Base-by-base conservation (phyloP, 768 basidiomycete genomes). In the Epithele typhae region DNA sequence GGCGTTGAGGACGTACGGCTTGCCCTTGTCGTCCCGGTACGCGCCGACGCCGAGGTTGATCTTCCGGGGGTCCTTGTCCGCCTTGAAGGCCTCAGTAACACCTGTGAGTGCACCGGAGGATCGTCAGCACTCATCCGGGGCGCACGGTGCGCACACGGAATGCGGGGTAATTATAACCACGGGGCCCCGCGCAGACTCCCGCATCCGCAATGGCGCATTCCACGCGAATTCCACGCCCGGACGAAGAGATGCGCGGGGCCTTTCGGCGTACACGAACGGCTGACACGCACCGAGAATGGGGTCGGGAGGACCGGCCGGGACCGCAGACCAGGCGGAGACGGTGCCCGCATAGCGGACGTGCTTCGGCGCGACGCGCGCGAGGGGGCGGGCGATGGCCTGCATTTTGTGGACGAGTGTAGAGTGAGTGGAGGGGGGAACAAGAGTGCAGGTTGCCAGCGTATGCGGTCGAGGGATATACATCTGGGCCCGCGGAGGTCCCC, bases 1-100 rank as follows among this genome's bases (percentile, higher is more conserved):
- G 35, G 84, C 82, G 37, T 77, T 83, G 46, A 99, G 74, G 45
- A 99, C 83, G 64, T 93, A 98, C 5, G 95, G 95, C 70, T 96
- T 97, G 46, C 96, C 96, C 45, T 85, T 75, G 54, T 82, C 90
- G 58, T 99, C 93, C 50, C 96, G 81, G 76, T 93, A 97, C 37
- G 92, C 90, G 59, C 96, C 96, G 55, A 97, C 96, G 62, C 96
- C 96, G 48, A 99, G 77, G 71, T 98, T 99, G 62, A 99, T 95
- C 68, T 98, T 98, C 55, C 84, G 82, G 15, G 88, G 74, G 65
- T 88, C 82, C 59, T 81, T 84, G 79, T 97, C 92, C 36, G 92
- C 91, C 73, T 94, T 96, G 81, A 93, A 99, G 23, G 92, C 92
- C 63, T 97, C 95, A 23, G 89, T 87, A 40, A 99, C 78, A 52